A percentile compares a stretch with the other conserved stretches of the same genome.
Conservation (phyloP, 352 stramenopile genomes). For the Pythium brachiatum region DNA sequence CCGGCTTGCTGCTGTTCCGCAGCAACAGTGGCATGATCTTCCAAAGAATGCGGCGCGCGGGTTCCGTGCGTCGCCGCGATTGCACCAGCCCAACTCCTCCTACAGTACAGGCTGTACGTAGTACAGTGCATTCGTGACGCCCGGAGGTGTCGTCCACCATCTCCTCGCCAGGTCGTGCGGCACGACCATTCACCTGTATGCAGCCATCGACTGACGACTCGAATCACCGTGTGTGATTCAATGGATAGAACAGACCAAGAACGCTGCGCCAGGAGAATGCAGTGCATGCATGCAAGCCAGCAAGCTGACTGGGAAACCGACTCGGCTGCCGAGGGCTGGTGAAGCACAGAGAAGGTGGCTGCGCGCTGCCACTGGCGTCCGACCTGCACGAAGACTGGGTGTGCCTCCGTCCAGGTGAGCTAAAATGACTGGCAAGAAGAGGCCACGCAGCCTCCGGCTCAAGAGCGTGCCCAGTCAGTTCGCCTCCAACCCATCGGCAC, state of each 20-base stretch:
- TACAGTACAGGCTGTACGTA: too few species aligned
- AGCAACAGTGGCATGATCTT: background rate
- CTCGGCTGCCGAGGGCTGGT: too few species aligned
- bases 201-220: background rate
- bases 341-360: background rate
- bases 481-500: background rate
- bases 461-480: background rate
- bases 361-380: background rate
- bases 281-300: too few species aligned
- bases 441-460: background rate
- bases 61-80: background rate
- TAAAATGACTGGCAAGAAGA: background rate
- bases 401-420: too few species aligned
- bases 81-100: background rate
- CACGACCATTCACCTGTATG: too few species aligned
- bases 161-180: too few species aligned
- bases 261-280: too few species aligned
- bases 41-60: background rate
- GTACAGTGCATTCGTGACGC: too few species aligned
- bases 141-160: background rate
- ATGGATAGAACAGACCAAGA: too few species aligned
- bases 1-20: background rate
- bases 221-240: too few species aligned
- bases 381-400: background rate
- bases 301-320: too few species aligned